Base-by-base conservation (phyloP, 306 rosid genomes). In the Calophaca sinica region DNA sequence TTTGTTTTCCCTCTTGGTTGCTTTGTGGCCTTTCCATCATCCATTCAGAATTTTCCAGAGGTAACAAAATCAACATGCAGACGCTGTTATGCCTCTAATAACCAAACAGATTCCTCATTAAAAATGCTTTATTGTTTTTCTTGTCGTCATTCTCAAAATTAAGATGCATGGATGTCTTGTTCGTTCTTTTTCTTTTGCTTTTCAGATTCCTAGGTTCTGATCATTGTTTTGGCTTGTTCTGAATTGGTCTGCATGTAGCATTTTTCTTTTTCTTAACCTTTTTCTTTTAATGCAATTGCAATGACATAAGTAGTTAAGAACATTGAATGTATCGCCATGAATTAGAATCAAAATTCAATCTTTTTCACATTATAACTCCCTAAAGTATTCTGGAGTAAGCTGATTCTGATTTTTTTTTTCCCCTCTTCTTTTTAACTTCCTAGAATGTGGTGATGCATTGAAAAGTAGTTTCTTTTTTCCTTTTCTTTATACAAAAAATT, bases 51-150 rank as follows among this genome's bases (percentile, higher is more conserved):
- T 46, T 68, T 54, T 61, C n/a, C 7, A 7, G 0, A 78, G 80
- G 86, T 78, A 38, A 80, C 35, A 68, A 46, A 9, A 41, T 53
- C 71, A 46, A 68, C 76, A 60, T 51, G 80, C 79, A 80, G 7
- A 73, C 31, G 54, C 76, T 65, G 50, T 62, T 61, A 69, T 66
- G 65, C 46, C 65, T 38, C 50, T 76, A 6, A 6, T 5, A 2
- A 2, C 73, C 66, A 5, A 20, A 55, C 63, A 13, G 3, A 59
- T 10, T 62, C 70, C n/a, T 72, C 70, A 29, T 45, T 70, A 48
- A 70, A 46, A 70, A 46, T 38, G 67, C 5, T 58, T 2, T 68
- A 7, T 57, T 49, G 2, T 65, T 66, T 15, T n/a, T 33, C 14
- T 51, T 35, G 10, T 67, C 57, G n/a, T 29, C 7, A 13, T 38